phyloP scores from a whole-genome alignment of 2,329 filamentous ascomycete species.

The Biscogniauxia mediterranea region DNA sequence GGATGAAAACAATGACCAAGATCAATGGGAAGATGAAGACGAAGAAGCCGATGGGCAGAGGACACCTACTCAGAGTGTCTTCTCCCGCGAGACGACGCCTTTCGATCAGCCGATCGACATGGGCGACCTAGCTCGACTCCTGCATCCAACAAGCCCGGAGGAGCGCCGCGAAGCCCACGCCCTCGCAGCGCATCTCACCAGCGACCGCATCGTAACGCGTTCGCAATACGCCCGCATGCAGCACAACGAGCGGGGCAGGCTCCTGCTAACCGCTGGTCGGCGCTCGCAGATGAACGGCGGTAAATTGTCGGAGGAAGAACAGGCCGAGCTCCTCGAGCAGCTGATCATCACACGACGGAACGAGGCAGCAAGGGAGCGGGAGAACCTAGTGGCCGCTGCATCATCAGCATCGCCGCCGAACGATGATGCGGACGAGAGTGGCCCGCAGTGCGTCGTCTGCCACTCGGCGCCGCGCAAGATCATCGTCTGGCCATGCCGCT shows the following conservation, averaged over 20 bases:
- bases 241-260: constrained; percentile 65
- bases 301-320: constrained; percentile 53
- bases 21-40: constrained; percentile 45
- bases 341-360: constrained; percentile 53
- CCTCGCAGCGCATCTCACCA: constrained; percentile 75
- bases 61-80: constrained; percentile 68
- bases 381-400: background rate
- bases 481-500: constrained; percentile 95
- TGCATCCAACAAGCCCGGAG: constrained; percentile 75
- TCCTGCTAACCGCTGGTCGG: constrained; percentile 54
- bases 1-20: constrained; percentile 46
- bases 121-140: constrained; percentile 70
- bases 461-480: constrained; percentile 83
- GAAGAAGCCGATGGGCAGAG: constrained; percentile 49
- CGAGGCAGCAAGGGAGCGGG: constrained; percentile 22
- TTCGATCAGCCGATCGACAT: constrained; percentile 64
- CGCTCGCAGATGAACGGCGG: constrained; percentile 31
- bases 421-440: constrained; percentile 54
- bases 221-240: constrained; percentile 69
- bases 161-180: constrained; percentile 79
- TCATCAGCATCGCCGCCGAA: constrained; percentile 32
- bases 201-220: constrained; percentile 73
- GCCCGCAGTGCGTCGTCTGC: constrained; percentile 90
- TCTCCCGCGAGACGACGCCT: constrained; percentile 53
- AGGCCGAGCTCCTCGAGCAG: constrained; percentile 60